Conservation (phyloP, 176 grass and related monocot genomes). For the Echinochloa phyllopogon region DNA sequence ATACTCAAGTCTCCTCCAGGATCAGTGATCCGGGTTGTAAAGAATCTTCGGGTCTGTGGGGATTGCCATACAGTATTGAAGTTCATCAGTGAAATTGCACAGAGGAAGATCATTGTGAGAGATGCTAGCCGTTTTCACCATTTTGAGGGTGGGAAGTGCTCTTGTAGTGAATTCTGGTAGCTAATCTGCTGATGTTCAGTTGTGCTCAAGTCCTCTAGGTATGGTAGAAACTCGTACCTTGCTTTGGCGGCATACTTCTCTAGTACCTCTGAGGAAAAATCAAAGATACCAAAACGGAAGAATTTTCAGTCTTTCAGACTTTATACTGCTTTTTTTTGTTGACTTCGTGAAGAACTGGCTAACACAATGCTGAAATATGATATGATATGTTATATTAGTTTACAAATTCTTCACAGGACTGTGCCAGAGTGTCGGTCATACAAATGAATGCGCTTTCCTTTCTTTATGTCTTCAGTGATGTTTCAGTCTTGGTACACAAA, state of each 20-base stretch:
- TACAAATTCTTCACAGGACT: not conserved
- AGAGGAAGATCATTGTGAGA: constrained; percentile 58
- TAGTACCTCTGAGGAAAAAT: constrained; percentile 19
- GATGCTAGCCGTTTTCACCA: constrained; percentile 80
- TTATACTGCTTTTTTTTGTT: not conserved
- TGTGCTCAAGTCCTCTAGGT: constrained; percentile 25
- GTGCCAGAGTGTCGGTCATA: not conserved
- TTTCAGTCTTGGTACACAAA: constrained; percentile 11
- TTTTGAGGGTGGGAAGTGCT: constrained; percentile 64
- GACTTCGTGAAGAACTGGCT: not conserved
- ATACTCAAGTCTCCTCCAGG: constrained; percentile 70
- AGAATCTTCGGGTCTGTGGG: constrained; percentile 67
- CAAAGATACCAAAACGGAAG: not conserved
- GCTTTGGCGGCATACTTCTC: constrained; percentile 2
- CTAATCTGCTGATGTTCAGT: constrained; percentile 36
- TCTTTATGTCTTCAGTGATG: constrained; percentile 7
- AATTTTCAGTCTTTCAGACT: not conserved
- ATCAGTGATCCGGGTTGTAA: constrained; percentile 70
- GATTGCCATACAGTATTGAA: constrained; percentile 82
- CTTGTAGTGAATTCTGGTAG: constrained; percentile 85
- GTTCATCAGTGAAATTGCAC: constrained; percentile 64
- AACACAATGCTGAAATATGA: not conserved
- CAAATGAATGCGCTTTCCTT: not conserved
- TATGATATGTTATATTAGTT: not conserved
- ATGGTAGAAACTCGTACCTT: not conserved